Conservation (phyloP, 805 yeast genomes). For the Scheffersomyces spartinae region DNA sequence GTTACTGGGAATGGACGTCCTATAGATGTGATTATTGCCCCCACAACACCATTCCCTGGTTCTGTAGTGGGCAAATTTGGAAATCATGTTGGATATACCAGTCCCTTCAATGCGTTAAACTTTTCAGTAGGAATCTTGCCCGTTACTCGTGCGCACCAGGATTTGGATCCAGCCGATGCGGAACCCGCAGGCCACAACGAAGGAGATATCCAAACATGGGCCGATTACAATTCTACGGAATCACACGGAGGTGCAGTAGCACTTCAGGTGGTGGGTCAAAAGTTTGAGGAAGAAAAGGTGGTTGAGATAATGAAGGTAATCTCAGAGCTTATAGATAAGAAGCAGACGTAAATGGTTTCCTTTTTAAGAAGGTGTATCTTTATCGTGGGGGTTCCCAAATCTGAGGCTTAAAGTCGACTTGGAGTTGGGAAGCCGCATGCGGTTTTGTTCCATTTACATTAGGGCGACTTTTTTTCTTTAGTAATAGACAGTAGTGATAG, state of each 20-base stretch:
- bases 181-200: conserved; percentile 20
- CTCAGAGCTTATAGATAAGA: no score
- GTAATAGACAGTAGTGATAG: no score
- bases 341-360: no score
- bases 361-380: no score
- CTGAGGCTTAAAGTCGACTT: no score
- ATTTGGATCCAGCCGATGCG: conserved; percentile 20
- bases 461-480: no score
- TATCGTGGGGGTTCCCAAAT: no score
- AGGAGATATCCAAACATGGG: conserved; percentile 32
- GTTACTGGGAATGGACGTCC: conserved; percentile 25
- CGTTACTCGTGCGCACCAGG: conserved; percentile 40
- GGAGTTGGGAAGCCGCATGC: no score
- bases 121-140: conserved; percentile 34
- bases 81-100: conserved; percentile 38
- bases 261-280: conserved; percentile 52
- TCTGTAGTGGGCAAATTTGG: conserved; percentile 23
- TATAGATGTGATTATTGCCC: conserved; percentile 38
- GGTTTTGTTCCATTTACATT: no score
- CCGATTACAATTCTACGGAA: conserved; percentile 33
- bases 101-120: conserved; percentile 16
- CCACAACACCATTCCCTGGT: conserved; percentile 37
- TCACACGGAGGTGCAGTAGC: conserved; percentile 52
- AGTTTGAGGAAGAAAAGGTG: conserved; percentile 52
- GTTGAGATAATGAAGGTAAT: conserved; percentile 33